Percentiles rank a stretch among this genome's conserved stretches.
Evolutionary conservation across 1,284 basidiomycete genomes (phyloP).

Genomic region (Paramarasmius palmivorus): DNA sequence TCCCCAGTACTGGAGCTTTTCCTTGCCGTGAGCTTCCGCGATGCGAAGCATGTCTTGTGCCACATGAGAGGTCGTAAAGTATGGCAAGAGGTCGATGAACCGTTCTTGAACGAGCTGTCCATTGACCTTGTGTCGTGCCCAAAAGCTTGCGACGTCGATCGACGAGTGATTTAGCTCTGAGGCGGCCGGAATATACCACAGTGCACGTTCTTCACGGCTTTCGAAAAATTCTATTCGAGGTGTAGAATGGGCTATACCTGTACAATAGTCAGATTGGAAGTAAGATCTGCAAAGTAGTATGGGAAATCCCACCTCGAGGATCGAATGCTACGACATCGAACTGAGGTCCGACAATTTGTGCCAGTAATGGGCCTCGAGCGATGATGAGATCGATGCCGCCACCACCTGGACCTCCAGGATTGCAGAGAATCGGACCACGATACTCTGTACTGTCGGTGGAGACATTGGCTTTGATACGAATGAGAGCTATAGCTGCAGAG

Average conservation of each 20-base stretch:
- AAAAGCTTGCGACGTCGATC: slow-evolving; percentile 24
- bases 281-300: background rate
- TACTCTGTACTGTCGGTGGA: slow-evolving; percentile 30
- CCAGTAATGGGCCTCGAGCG: slow-evolving; percentile 27
- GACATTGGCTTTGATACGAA: slow-evolving; percentile 26
- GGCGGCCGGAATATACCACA: slow-evolving; percentile 26
- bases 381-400: slow-evolving; percentile 40
- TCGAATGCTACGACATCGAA: slow-evolving; percentile 55
- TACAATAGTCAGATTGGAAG: background rate
- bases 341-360: slow-evolving; percentile 38
- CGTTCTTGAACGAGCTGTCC: slow-evolving; percentile 31
- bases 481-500: slow-evolving; percentile 37
- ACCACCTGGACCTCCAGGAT: no score
- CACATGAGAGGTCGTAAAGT: slow-evolving; percentile 46
- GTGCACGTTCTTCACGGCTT: slow-evolving; percentile 27
- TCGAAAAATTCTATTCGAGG: slow-evolving; percentile 34
- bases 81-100: slow-evolving; percentile 31
- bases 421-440: slow-evolving; percentile 44
- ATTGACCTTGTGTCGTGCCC: slow-evolving; percentile 31
- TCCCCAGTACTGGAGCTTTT: slow-evolving; percentile 54
- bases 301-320: slow-evolving; percentile 32
- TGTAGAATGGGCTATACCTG: slow-evolving; percentile 34
- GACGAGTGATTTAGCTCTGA: slow-evolving; percentile 20
- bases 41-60: no score
- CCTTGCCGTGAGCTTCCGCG: slow-evolving; percentile 39